phyloP scores from a whole-genome alignment of 2,329 filamentous ascomycete species.

The Polychaeton citri region DNA sequence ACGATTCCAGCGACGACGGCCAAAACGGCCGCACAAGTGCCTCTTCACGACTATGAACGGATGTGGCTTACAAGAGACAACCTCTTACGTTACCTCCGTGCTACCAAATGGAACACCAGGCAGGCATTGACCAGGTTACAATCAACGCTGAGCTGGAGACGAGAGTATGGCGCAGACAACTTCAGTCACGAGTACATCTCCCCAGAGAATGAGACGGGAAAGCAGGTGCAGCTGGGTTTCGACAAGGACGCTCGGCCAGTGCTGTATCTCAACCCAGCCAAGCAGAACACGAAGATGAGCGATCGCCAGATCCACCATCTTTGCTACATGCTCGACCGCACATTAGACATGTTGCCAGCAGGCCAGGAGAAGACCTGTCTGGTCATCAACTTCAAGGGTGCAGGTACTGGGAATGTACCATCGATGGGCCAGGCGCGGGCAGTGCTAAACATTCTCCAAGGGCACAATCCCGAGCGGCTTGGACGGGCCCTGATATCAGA shows the following conservation, averaged over 20 bases:
- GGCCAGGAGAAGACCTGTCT: constrained; percentile 78
- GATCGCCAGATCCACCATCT: constrained; percentile 85
- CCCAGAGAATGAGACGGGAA: constrained; percentile 90
- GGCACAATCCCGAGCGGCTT: constrained; percentile 86
- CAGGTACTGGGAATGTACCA: constrained; percentile 63
- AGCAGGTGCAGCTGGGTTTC: constrained; percentile 80
- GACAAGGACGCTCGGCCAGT: constrained; percentile 79
- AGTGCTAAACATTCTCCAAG: constrained; percentile 83
- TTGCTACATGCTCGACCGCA: constrained; percentile 88
- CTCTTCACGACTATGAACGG: constrained; percentile 65
- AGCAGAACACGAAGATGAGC: constrained; percentile 81
- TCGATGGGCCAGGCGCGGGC: constrained; percentile 64
- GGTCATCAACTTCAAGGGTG: constrained; percentile 81
- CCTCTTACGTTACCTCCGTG: constrained; percentile 80
- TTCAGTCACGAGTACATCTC: constrained; percentile 79
- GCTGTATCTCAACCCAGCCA: constrained; percentile 76
- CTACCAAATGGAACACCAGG: constrained; percentile 74
- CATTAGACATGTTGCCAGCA: constrained; percentile 74
- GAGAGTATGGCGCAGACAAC: constrained; percentile 73
- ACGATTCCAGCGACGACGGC: constrained; percentile 52
- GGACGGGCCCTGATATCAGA: constrained; percentile 84
- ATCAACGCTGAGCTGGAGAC: constrained; percentile 72
- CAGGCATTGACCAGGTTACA: constrained; percentile 69
- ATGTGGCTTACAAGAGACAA: constrained; percentile 90
- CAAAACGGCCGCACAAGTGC: constrained; percentile 43